These are phyloP conservation scores for Marasmius tenuissimus DNA, from an alignment of 1,284 basidiomycete species.

Conservation along the genomic window DNA sequence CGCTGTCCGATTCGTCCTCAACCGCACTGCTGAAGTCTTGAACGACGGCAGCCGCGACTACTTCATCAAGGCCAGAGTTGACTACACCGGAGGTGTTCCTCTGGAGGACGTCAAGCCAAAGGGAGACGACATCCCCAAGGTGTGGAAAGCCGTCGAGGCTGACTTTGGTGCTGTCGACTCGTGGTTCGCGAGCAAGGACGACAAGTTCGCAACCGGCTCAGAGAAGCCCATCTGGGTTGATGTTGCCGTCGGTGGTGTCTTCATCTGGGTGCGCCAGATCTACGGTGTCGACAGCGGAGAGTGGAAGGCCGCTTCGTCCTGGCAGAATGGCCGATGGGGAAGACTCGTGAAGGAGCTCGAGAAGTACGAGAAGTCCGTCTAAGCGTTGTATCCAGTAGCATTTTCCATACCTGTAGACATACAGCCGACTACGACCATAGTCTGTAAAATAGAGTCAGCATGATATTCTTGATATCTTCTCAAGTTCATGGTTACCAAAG, in stretches of 20 bases:
- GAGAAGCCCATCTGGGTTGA: constrained; percentile 31
- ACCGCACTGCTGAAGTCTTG: neutral
- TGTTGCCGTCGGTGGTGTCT: constrained; percentile 24
- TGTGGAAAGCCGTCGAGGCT: constrained; percentile 23
- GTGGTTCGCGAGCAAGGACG: constrained; percentile 25
- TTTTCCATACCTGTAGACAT: no score
- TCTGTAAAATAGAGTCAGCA: no score
- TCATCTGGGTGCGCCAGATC: constrained; percentile 26
- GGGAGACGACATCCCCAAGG: constrained; percentile 22
- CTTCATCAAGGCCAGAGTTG: neutral
- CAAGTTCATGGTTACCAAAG: no score
- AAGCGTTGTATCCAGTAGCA: no score
- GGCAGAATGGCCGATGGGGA: constrained; percentile 34
- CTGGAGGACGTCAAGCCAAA: constrained; percentile 26
- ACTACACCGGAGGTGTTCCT: neutral
- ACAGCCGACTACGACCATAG: no score
- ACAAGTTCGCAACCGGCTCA: constrained; percentile 27
- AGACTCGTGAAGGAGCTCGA: constrained; percentile 22
- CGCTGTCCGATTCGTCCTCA: neutral
- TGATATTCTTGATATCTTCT: no score
- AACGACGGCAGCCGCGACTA: neutral
- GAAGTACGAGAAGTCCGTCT: neutral
- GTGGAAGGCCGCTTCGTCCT: constrained; percentile 27
- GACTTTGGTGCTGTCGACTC: constrained; percentile 22
- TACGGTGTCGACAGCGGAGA: constrained; percentile 14